These are phyloP conservation scores for Xylariaceae sp. DNA, from an alignment of 2,329 filamentous ascomycete genomes.

Conservation along the genomic window DNA sequence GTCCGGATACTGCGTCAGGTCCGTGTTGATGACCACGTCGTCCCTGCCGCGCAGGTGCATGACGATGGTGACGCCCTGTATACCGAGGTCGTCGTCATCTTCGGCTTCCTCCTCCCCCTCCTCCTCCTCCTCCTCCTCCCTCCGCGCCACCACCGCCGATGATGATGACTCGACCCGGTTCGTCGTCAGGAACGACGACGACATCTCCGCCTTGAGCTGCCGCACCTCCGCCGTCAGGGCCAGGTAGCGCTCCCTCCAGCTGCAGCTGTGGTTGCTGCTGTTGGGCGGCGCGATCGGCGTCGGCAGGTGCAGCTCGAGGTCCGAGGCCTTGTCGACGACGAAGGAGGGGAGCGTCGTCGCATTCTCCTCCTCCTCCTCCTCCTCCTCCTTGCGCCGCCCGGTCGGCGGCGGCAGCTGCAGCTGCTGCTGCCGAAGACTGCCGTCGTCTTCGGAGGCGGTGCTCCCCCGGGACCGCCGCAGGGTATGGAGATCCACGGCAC, in stretches of 20 bases:
- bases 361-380: not conserved
- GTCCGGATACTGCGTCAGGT: slow-evolving; percentile 31
- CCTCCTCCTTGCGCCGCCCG: not conserved
- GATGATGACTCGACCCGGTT: not conserved
- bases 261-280: slow-evolving; percentile 34
- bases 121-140: slow-evolving; percentile 5
- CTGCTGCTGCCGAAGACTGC: not conserved
- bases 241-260: slow-evolving; percentile 35
- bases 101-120: not conserved
- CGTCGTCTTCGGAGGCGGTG: not conserved
- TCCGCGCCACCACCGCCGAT: too few species aligned
- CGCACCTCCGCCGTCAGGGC: slow-evolving; percentile 33
- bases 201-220: slow-evolving; percentile 32
- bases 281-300: slow-evolving; percentile 28
- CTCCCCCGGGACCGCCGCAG: not conserved
- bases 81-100: slow-evolving; percentile 29
- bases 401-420: not conserved
- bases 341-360: slow-evolving; percentile 1
- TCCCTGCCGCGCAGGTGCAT: slow-evolving; percentile 42
- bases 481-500: too few species aligned
- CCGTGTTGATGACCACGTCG: slow-evolving; percentile 44
- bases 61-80: slow-evolving; percentile 43
- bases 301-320: slow-evolving; percentile 24
- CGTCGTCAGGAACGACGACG: slow-evolving; percentile 9
- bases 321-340: slow-evolving; percentile 8